Conservation (phyloP, 1,284 basidiomycete genomes). For the Coniophora puteana region DNA sequence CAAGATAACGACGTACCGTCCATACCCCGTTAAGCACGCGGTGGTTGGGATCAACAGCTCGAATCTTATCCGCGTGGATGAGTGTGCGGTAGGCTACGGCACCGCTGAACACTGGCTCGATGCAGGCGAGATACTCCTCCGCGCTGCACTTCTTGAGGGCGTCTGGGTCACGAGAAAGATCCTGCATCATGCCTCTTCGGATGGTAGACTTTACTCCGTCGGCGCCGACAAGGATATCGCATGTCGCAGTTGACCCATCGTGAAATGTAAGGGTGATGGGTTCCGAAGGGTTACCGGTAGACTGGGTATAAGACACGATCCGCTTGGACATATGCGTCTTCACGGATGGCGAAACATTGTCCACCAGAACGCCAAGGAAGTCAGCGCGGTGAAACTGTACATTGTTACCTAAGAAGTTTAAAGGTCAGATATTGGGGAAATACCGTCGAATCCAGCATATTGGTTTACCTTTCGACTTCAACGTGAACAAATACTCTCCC, state of each 20-base stretch:
- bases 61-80: conserved; percentile 31
- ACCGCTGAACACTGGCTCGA: conserved; percentile 41
- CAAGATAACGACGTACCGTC: conserved; percentile 10
- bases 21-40: conserved; percentile 25
- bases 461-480: conserved; percentile 47
- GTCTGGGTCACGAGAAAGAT: no score
- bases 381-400: conserved; percentile 41
- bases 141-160: no score
- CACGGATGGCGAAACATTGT: conserved; percentile 28
- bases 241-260: conserved; percentile 38
- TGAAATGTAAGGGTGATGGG: conserved; percentile 36
- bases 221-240: conserved; percentile 47
- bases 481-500: conserved; percentile 42
- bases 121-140: conserved; percentile 16
- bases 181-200: conserved; percentile 33
- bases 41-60: conserved; percentile 31
- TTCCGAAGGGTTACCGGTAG: no score
- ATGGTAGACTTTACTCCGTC: conserved; percentile 52
- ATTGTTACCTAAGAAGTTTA: conserved; percentile 34
- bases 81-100: conserved; percentile 36
- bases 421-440: conserved; percentile 7
- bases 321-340: conserved; percentile 34
- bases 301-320: conserved; percentile 34
- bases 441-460: no score
- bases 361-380: conserved; percentile 37